These are phyloP conservation scores for Leishmania tarentolae DNA, from an alignment of 208 protist genomes.

Conservation along the genomic window DNA sequence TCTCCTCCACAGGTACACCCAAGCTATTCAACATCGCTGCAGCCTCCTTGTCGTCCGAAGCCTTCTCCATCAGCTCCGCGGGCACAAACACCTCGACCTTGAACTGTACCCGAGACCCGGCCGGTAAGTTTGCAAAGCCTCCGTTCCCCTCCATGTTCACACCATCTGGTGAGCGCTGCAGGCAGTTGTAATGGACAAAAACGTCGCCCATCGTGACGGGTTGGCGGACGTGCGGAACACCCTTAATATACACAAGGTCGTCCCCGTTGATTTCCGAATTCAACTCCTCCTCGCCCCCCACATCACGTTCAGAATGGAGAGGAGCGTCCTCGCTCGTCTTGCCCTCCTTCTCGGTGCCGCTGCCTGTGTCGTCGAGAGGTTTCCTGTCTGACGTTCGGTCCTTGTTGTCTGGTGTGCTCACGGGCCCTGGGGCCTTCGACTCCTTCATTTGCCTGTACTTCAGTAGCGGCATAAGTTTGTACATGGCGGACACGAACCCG, in stretches of 20 bases:
- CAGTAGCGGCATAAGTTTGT: constrained; percentile 33
- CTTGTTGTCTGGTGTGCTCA: not conserved
- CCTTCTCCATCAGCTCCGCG: constrained; percentile 22
- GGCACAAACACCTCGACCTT: constrained; percentile 29
- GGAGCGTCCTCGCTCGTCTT: not conserved
- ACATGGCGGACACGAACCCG: constrained; percentile 57
- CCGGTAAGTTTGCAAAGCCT: constrained; percentile 15
- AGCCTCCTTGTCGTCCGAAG: constrained; percentile 26
- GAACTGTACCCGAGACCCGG: constrained; percentile 29
- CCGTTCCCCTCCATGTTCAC: constrained; percentile 2
- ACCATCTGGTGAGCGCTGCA: constrained; percentile 9
- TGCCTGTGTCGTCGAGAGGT: not conserved
- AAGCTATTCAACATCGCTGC: constrained; percentile 29
- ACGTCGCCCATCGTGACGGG: constrained; percentile 47
- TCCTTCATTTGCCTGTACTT: not conserved
- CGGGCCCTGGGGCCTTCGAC: not conserved
- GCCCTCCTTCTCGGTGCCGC: not conserved
- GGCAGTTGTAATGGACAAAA: constrained; percentile 50
- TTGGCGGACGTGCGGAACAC: constrained; percentile 24
- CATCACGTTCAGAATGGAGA: not conserved
- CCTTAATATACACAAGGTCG: constrained; percentile 25
- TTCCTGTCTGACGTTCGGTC: not conserved
- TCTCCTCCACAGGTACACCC: constrained; percentile 15
- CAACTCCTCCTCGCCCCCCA: not conserved
- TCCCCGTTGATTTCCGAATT: not conserved